Percentiles rank a stretch among this genome's conserved stretches.
Evolutionary conservation across 2,329 filamentous ascomycete genomes (phyloP).

Genomic region (Aureobasidium musti): DNA sequence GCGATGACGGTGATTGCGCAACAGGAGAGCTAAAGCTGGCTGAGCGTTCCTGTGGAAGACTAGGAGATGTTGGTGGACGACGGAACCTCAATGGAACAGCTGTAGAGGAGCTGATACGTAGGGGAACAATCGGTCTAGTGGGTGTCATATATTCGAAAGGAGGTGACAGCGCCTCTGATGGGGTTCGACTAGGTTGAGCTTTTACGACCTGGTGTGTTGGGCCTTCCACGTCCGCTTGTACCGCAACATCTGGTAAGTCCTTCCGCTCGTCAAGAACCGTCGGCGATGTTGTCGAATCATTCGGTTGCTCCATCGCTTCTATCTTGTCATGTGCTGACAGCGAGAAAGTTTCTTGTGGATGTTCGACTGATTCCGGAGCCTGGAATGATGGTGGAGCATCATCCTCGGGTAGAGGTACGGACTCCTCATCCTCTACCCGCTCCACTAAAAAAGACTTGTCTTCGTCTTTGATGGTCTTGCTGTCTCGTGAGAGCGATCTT

Average conservation of each 20-base stretch:
- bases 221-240: not conserved
- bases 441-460: slow-evolving; percentile 64
- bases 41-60: slow-evolving; percentile 35
- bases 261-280: not conserved
- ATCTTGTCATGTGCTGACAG: not conserved
- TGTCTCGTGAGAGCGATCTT: not conserved
- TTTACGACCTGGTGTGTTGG: not conserved
- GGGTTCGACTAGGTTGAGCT: not conserved
- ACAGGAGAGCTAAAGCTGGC: slow-evolving; percentile 39
- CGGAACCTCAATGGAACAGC: slow-evolving; percentile 43
- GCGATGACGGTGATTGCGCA: slow-evolving; percentile 30
- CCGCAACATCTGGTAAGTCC: not conserved
- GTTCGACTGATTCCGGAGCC: slow-evolving; percentile 30
- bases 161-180: not conserved
- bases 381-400: slow-evolving; percentile 34
- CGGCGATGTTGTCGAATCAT: not conserved
- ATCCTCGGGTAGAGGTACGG: slow-evolving; percentile 50
- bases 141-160: slow-evolving; percentile 26
- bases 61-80: slow-evolving; percentile 38
- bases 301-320: not conserved
- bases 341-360: not conserved
- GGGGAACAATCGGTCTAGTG: slow-evolving; percentile 31
- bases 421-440: slow-evolving; percentile 60
- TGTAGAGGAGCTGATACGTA: slow-evolving; percentile 39
- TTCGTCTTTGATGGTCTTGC: slow-evolving; percentile 29